A percentile compares a stretch with the other conserved stretches of the same genome.
Conservation (phyloP, 352 stramenopile genomes). For the Phytophthora chlamydospora region DNA sequence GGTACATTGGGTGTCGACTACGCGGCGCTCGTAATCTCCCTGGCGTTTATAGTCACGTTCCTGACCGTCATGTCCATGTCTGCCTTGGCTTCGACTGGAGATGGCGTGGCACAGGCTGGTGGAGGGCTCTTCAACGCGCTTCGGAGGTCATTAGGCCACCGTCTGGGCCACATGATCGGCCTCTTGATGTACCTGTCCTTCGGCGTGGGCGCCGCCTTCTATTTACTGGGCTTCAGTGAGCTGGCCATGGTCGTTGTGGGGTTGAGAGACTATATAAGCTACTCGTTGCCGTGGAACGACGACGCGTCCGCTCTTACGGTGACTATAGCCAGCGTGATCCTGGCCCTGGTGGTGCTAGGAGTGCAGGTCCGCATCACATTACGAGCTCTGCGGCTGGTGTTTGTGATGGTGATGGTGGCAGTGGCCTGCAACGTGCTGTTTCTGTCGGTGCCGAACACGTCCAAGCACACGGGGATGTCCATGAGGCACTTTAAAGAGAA, state of each 20-base stretch:
- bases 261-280: neutral
- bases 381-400: conserved; percentile 37
- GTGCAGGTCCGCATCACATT: conserved; percentile 27
- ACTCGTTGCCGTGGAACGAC: conserved; percentile 43
- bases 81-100: conserved; percentile 39
- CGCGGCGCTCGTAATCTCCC: conserved; percentile 30
- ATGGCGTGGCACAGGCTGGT: conserved; percentile 12
- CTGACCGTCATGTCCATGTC: conserved; percentile 59
- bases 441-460: conserved; percentile 33
- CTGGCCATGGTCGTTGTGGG: conserved; percentile 51
- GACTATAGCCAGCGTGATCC: conserved; percentile 36
- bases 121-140: conserved; percentile 42
- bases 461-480: conserved; percentile 39
- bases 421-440: conserved; percentile 45
- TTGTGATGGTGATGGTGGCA: conserved; percentile 43
- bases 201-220: conserved; percentile 45
- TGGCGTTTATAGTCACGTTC: conserved; percentile 49
- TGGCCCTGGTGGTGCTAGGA: conserved; percentile 29
- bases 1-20: conserved; percentile 37
- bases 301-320: conserved; percentile 42
- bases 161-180: conserved; percentile 43
- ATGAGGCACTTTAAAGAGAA: conserved; percentile 38
- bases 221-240: conserved; percentile 55
- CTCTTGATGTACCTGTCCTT: conserved; percentile 50
- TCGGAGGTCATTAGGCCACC: conserved; percentile 30